Percentiles rank a stretch among this genome's conserved stretches.
Evolutionary conservation across 129 eudicot species (phyloP).

Genomic region (Tagetes patula): DNA sequence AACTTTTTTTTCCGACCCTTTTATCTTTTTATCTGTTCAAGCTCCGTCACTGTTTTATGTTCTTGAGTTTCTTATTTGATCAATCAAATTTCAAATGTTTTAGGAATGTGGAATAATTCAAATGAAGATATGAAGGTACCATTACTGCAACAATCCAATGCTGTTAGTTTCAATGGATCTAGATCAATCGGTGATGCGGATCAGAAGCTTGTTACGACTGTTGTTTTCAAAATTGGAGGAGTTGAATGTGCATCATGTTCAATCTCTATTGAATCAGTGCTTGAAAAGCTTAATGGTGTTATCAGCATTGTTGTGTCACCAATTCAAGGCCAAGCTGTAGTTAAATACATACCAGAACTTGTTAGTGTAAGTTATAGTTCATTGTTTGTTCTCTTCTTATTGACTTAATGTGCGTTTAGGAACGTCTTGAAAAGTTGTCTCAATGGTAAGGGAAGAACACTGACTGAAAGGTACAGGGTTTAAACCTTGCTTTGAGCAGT

Average conservation of each 20-base stretch:
- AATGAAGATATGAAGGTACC: conserved; percentile 62
- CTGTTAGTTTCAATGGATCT: conserved; percentile 29
- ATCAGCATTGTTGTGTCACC: conserved; percentile 60
- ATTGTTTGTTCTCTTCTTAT: background rate
- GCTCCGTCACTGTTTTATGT: background rate
- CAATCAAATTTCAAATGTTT: background rate
- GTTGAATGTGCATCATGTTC: conserved; percentile 64
- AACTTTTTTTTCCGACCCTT: too few relatives aligned
- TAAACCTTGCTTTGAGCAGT: too few relatives aligned
- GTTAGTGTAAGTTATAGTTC: conserved; percentile 50
- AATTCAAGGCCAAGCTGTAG: conserved; percentile 76
- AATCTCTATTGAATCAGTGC: conserved; percentile 62
- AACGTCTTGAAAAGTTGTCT: too few relatives aligned
- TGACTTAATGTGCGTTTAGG: background rate
- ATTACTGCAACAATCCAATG: conserved; percentile 49
- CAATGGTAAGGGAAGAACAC: too few relatives aligned
- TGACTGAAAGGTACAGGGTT: too few relatives aligned
- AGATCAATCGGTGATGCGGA: conserved; percentile 26
- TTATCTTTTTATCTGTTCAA: too few relatives aligned
- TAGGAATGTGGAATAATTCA: conserved; percentile 57
- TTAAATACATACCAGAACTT: conserved; percentile 55
- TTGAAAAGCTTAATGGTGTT: conserved; percentile 59
- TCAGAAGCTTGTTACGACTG: conserved; percentile 33
- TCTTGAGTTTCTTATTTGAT: background rate
- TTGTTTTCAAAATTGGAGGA: conserved; percentile 55